Base-by-base conservation (phyloP, 148 eudicot genomes). In the Fagopyrum tataricum region DNA sequence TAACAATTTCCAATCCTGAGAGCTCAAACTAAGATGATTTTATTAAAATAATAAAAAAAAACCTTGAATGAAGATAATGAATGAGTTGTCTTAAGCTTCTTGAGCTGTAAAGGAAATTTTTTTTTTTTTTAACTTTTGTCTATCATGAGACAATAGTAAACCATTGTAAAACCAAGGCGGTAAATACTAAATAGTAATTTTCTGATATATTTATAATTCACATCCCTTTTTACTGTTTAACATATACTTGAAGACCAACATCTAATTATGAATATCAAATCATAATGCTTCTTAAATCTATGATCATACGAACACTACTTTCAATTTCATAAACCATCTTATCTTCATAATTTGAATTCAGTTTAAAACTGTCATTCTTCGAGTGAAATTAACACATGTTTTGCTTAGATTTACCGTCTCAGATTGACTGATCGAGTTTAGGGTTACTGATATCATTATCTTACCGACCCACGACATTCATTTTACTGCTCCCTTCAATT, bases 241-340 rank as follows among this genome's bases (percentile, higher is more conserved):
- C 67, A 59, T n/a, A n/a, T 26, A 59, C 43, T 62, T 62, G 68
- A 26, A 64, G 44, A 39, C 69, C 69, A 64, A 37, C 69, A 64
- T 64, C 44, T 37, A 64, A 64, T 64, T 21, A 64, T 37, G n/a
- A 37, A 64, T 14, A 37, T 64, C 69, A 64, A 17, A 64, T 64
- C 69, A 64, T 64, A 64, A 31, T 64, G 69, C 69, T 64, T 64
- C 43, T 64, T 43, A 64, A n/a, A 13, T 64, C 69, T n/a, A 9
- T 64, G 43, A 31, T 39, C 69, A 37, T 24, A 64, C 18, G 17
- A 31, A 8, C 66, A 55, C 20, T 55, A 52, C 56, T 52, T 55
- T n/a, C 11, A 55, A 24, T 55, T 55, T 55, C 18, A 55, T 31
- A 55, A 55, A 24, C 11, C 61, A 23, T 18, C 66, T 24, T 59